Evolutionary conservation across 2,329 filamentous ascomycete genomes (phyloP).

Genomic region (Aphanocladium album): DNA sequence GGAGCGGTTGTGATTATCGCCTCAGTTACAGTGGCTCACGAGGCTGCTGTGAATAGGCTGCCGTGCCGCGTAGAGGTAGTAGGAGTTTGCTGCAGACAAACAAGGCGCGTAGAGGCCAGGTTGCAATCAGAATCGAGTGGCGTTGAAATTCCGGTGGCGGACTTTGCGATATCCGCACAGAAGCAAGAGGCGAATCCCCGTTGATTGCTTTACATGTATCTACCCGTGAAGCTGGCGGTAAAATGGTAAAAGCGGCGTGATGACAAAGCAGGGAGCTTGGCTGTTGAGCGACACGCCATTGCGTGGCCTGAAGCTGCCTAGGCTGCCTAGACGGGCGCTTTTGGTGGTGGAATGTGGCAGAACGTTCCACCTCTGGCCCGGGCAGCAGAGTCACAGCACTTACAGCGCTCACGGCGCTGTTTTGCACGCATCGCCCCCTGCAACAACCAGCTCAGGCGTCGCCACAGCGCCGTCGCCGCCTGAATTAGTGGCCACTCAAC

Average conservation of each 20-base stretch:
- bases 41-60: background rate
- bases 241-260: background rate
- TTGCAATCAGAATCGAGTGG: background rate
- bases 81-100: background rate
- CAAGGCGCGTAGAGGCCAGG: background rate
- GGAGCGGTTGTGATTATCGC: no score
- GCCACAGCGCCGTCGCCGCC: conserved; percentile 7
- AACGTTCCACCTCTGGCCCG: conserved; percentile 25
- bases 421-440: background rate
- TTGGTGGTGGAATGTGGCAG: conserved; percentile 24
- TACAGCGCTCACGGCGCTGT: conserved; percentile 4
- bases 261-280: background rate
- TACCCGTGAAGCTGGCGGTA: background rate
- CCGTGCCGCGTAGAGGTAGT: background rate
- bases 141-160: background rate
- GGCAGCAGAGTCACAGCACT: conserved; percentile 7
- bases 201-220: background rate
- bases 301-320: conserved; percentile 14
- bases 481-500: conserved; percentile 20
- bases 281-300: background rate
- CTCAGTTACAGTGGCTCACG: background rate
- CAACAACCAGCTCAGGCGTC: background rate
- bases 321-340: background rate
- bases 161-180: background rate
- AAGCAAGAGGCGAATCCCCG: background rate